A percentile compares a stretch with the other conserved stretches of the same genome.
phyloP scores from a whole-genome alignment of 140 eudicot species.

The Ambrosia hybrid region DNA sequence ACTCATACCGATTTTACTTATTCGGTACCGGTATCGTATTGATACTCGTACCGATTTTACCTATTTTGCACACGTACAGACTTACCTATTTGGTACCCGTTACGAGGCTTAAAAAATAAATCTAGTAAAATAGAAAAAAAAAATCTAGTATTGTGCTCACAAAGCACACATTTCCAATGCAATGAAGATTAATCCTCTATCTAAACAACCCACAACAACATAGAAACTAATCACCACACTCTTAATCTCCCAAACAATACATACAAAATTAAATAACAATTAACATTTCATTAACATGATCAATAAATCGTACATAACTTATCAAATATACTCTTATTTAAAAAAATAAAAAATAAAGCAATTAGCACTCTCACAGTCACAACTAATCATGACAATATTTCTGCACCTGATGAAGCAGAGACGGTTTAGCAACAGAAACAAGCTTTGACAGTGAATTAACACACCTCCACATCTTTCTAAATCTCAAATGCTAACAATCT shows the following conservation, averaged over 20 bases:
- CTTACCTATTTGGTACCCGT: no score
- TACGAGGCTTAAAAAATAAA: no score
- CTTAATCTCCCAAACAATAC: neutral
- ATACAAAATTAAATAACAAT: neutral
- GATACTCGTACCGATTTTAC: no score
- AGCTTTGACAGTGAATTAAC: conserved; percentile 42
- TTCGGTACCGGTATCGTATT: no score
- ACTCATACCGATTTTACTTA: no score
- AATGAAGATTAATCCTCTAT: neutral
- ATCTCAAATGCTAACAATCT: conserved; percentile 1
- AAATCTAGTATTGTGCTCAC: neutral
- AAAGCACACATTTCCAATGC: neutral
- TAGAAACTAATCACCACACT: no score
- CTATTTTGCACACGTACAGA: no score
- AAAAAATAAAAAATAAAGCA: neutral
- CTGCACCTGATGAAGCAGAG: conserved; percentile 49
- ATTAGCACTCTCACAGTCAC: neutral
- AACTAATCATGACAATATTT: neutral
- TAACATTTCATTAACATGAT: no score
- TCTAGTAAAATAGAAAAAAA: neutral
- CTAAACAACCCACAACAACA: neutral
- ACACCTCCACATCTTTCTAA: conserved; percentile 54
- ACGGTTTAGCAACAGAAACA: conserved; percentile 40
- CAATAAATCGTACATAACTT: neutral
- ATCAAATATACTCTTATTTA: neutral